Evolutionary conservation across 306 rosid genomes (phyloP), one percentile per base, ranked within the genome.

Genomic region (Purshia tridentata): DNA sequence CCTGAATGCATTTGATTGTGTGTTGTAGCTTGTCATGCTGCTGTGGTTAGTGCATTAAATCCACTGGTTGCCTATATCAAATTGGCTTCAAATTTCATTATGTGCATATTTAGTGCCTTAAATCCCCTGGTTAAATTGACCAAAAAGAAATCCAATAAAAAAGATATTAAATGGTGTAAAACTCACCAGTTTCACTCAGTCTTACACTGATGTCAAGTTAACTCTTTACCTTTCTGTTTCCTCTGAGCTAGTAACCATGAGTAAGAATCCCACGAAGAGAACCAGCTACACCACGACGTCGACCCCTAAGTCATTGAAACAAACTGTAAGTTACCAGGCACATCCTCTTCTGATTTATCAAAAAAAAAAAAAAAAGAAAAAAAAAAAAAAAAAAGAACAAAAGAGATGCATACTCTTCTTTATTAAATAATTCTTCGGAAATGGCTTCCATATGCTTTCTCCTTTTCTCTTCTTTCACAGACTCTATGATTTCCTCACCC

Each of bases 361-460:
- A 42, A 52, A 62, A 39, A 56, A 57, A 51, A 12, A 9, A 62
- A 16, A 29, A n/a, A 45, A 23, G 37, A 54, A 41, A 18, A 51
- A 29, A n/a, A n/a, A n/a, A n/a, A n/a, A n/a, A n/a, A n/a, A n/a
- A n/a, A n/a, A n/a, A n/a, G n/a, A n/a, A n/a, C n/a, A 23, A 16
- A 42, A 37, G 39, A 22, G 35, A 41, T 52, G 61, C 78, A 78
- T 78, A 95, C 92, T 81, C 85, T 74, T 86, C 84, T 48, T 85
- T 91, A 81, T 84, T 88, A 77, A 93, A 93, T 69, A 93, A 86
- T 61, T 91, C 98, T 60, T 93, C 98, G 4, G 97, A 89, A 52
- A 89, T 48, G 6, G 97, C 98, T 81, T 93, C 98, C 79, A 71
- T 82, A 80, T 89, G 83, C 88, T 84, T 93, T 76, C 94, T 82